phyloP scores from a whole-genome alignment of 2,329 filamentous ascomycete genomes.

The Scortechinia acanthostroma region DNA sequence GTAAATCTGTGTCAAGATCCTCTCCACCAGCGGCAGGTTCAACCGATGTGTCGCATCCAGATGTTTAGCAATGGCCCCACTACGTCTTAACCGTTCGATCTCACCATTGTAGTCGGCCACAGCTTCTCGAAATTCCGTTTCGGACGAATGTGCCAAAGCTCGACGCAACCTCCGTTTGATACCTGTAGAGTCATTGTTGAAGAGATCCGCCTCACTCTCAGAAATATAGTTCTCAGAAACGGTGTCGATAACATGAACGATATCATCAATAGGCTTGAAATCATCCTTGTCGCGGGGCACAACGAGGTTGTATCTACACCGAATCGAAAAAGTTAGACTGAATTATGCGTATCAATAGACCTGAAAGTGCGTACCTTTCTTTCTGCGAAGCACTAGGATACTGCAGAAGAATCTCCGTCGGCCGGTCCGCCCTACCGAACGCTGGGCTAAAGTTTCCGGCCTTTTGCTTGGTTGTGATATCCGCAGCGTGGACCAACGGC shows the following conservation, averaged over 20 bases:
- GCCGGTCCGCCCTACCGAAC: slow-evolving; percentile 4
- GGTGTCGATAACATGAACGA: slow-evolving; percentile 34
- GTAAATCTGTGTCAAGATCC: slow-evolving; percentile 83
- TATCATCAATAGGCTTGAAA: slow-evolving; percentile 32
- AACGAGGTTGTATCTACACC: slow-evolving; percentile 36
- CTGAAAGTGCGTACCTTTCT: slow-evolving; percentile 29
- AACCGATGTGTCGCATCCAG: slow-evolving; percentile 65
- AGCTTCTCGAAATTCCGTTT: slow-evolving; percentile 64
- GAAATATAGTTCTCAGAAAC: slow-evolving; percentile 47
- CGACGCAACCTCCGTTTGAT: slow-evolving; percentile 45
- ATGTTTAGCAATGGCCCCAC: slow-evolving; percentile 67
- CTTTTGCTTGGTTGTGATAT: slow-evolving; percentile 29
- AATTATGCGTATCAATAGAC: slow-evolving; percentile 3
- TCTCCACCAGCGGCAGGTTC: slow-evolving; percentile 59
- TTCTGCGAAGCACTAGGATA: slow-evolving; percentile 44
- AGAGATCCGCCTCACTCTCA: slow-evolving; percentile 30
- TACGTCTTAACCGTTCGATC: slow-evolving; percentile 55
- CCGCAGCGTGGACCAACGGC: slow-evolving; percentile 31
- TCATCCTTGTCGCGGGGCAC: slow-evolving; percentile 40
- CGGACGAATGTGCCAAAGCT: slow-evolving; percentile 41
- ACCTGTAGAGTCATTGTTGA: slow-evolving; percentile 44
- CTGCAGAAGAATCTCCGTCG: slow-evolving; percentile 39
- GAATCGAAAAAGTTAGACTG: not conserved
- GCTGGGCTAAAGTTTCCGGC: slow-evolving; percentile 38
- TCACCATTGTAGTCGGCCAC: slow-evolving; percentile 72